Percentiles rank a stretch among this genome's conserved stretches.
Evolutionary conservation across 169 alveolate genomes (phyloP).

Genomic region (Theileria sp.): DNA sequence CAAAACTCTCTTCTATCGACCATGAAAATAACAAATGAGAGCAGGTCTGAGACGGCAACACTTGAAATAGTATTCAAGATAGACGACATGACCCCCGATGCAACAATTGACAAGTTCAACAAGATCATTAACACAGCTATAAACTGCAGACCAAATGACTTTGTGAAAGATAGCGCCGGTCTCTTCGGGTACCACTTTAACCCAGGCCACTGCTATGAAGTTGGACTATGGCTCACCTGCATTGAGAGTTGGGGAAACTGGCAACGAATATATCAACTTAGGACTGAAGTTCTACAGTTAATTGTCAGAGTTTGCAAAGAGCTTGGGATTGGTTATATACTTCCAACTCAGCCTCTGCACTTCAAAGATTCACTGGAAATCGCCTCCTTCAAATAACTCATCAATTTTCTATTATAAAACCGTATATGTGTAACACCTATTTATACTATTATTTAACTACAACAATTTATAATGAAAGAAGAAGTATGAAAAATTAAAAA

Average conservation of each 20-base stretch:
- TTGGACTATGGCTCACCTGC: conserved; percentile 76
- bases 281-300: conserved; percentile 71
- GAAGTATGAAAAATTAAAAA: neutral
- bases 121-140: conserved; percentile 68
- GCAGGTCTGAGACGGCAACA: conserved; percentile 78
- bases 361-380: conserved; percentile 69
- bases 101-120: conserved; percentile 71
- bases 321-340: conserved; percentile 61
- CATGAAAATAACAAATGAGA: conserved; percentile 82
- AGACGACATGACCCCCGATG: conserved; percentile 75
- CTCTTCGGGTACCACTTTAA: conserved; percentile 70
- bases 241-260: conserved; percentile 81
- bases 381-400: neutral
- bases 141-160: conserved; percentile 81
- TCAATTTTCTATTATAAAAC: neutral
- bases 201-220: conserved; percentile 80
- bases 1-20: conserved; percentile 79
- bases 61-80: conserved; percentile 73
- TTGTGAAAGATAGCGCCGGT: conserved; percentile 73
- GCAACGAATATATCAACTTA: conserved; percentile 72
- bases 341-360: conserved; percentile 72
- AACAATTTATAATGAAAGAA: neutral
- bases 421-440: neutral
- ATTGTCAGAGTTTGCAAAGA: conserved; percentile 66
- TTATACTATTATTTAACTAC: neutral